These are phyloP conservation scores for Porcisia hertigi DNA, from an alignment of 208 protist species.

Conservation along the genomic window DNA sequence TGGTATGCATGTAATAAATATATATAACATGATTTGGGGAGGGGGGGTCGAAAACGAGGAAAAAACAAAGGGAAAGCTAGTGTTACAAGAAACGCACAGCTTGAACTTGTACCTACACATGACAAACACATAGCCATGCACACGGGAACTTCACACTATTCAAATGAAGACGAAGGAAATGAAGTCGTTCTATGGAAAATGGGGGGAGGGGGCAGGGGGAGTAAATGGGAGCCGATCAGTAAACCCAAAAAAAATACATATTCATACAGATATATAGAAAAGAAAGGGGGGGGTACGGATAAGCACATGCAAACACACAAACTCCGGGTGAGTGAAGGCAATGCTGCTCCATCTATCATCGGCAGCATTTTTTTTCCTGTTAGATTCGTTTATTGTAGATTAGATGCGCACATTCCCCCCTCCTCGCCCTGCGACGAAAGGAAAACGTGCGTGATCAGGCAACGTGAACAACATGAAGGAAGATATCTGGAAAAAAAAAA, in stretches of 20 bases:
- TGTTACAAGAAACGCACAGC: neutral
- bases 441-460: neutral
- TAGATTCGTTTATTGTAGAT: slow-evolving; percentile 3
- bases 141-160: neutral
- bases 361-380: neutral
- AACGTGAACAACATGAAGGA: neutral
- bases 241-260: neutral
- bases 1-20: neutral
- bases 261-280: neutral
- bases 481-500: neutral
- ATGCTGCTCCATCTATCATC: neutral
- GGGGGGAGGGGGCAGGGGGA: neutral
- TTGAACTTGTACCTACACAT: neutral
- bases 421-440: neutral
- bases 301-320: neutral
- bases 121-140: neutral
- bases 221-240: neutral
- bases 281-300: neutral
- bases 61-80: slow-evolving; percentile 20
- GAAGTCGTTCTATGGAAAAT: slow-evolving; percentile 8
- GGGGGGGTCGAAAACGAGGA: slow-evolving; percentile 6
- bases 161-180: slow-evolving; percentile 1
- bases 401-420: neutral
- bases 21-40: slow-evolving; percentile 6
- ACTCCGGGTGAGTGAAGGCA: neutral